A percentile compares a stretch with the other conserved stretches of the same genome.
These are phyloP conservation scores for Trametes punicea DNA, from an alignment of 768 basidiomycete genomes.

Conservation along the genomic window DNA sequence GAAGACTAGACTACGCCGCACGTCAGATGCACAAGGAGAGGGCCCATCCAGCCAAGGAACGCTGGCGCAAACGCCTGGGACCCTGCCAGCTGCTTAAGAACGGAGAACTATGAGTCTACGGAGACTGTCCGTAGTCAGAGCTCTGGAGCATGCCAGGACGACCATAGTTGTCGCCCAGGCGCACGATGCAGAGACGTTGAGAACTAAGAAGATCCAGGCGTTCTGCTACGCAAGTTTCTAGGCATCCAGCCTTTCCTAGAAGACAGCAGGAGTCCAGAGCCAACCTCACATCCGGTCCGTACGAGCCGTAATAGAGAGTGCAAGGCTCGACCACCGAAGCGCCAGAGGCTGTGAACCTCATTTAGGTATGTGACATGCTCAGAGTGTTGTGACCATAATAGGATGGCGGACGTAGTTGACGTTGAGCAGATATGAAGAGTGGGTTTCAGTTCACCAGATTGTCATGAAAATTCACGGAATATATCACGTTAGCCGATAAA, in stretches of 20 bases:
- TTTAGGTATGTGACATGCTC: not conserved
- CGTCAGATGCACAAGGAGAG: not conserved
- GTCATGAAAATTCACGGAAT: not conserved
- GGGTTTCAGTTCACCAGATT: too few species aligned
- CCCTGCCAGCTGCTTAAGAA: not conserved
- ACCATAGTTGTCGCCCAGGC: not conserved
- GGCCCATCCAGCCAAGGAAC: not conserved
- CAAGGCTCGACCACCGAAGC: not conserved
- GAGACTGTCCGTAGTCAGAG: conserved; percentile 1
- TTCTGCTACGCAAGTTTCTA: not conserved
- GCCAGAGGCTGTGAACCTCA: conserved; percentile 5
- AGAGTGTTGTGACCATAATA: not conserved
- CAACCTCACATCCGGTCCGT: not conserved
- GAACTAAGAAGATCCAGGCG: not conserved
- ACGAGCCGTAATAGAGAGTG: not conserved
- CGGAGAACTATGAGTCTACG: conserved; percentile 2
- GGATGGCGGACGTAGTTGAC: not conserved
- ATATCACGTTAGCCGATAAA: not conserved
- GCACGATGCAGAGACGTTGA: not conserved
- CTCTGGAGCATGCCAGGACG: conserved; percentile 1
- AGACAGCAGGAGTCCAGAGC: too few species aligned
- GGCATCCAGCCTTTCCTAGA: not conserved
- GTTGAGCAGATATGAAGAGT: not conserved
- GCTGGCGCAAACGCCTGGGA: not conserved
- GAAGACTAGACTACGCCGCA: not conserved